These are phyloP conservation scores for Kodamaea alishanica DNA, from an alignment of 1,139 yeast genomes.

Conservation along the genomic window DNA sequence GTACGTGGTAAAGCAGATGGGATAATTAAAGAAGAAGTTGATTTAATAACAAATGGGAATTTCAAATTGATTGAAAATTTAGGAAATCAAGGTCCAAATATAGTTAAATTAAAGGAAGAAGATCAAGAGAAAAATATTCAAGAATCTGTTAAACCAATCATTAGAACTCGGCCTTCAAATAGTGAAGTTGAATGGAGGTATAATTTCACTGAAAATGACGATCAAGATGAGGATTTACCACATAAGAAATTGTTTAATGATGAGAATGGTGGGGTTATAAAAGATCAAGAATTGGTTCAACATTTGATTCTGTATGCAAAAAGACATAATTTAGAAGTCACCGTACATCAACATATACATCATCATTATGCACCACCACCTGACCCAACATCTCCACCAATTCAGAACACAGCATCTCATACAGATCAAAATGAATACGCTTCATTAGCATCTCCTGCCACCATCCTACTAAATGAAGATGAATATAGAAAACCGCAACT, in stretches of 20 bases:
- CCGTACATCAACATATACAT: constrained; percentile 83
- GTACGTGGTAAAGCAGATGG: constrained; percentile 57
- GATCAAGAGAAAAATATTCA: neutral
- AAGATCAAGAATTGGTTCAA: constrained; percentile 51
- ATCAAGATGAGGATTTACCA: constrained; percentile 10
- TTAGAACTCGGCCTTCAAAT: constrained; percentile 3
- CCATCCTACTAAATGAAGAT: neutral
- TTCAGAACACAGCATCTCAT: neutral
- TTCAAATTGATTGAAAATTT: constrained; percentile 9
- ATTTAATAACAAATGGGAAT: constrained; percentile 28
- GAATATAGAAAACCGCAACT: too few species aligned
- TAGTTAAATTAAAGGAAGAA: neutral
- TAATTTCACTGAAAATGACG: constrained; percentile 18
- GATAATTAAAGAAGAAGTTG: constrained; percentile 34
- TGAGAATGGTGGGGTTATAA: constrained; percentile 45
- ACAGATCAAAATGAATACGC: neutral
- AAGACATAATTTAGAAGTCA: constrained; percentile 54
- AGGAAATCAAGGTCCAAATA: constrained; percentile 1
- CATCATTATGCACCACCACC: constrained; percentile 54
- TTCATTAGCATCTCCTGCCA: constrained; percentile 1
- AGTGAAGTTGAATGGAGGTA: constrained; percentile 34
- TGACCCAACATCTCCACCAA: constrained; percentile 8
- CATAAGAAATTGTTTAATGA: constrained; percentile 10
- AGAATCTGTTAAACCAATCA: neutral
- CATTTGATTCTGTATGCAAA: constrained; percentile 61